These are phyloP conservation scores for Cystobasidium onofrii DNA, from an alignment of 768 basidiomycete genomes.

Conservation along the genomic window DNA sequence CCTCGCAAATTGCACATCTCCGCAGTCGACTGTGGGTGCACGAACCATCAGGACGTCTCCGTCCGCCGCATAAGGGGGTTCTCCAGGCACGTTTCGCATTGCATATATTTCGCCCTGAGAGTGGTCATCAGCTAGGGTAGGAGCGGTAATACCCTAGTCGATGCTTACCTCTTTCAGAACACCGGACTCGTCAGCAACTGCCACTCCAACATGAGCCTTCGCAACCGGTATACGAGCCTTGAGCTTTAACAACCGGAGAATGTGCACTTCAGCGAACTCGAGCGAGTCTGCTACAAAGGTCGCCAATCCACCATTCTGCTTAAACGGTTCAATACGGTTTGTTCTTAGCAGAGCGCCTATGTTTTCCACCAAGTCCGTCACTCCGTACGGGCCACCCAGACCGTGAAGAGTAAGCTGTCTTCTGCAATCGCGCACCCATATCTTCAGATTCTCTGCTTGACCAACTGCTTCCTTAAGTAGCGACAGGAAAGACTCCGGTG, in stretches of 20 bases:
- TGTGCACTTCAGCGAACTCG: slow-evolving; percentile 57
- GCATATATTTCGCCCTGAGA: slow-evolving; percentile 25
- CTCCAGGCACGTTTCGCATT: slow-evolving; percentile 44
- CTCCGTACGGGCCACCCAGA: slow-evolving; percentile 51
- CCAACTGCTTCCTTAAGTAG: slow-evolving; percentile 59
- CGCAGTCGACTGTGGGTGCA: slow-evolving; percentile 67
- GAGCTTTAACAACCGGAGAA: slow-evolving; percentile 67
- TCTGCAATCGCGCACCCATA: slow-evolving; percentile 46
- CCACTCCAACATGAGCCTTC: slow-evolving; percentile 62
- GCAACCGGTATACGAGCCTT: slow-evolving; percentile 65
- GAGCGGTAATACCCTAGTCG: neutral
- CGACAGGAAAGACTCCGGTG: slow-evolving; percentile 53
- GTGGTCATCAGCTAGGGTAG: no score
- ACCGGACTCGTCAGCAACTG: slow-evolving; percentile 73
- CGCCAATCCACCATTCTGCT: slow-evolving; percentile 50
- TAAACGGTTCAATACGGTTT: slow-evolving; percentile 44
- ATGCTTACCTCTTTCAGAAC: slow-evolving; percentile 46
- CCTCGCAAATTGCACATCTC: slow-evolving; percentile 61
- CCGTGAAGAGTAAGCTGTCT: slow-evolving; percentile 50
- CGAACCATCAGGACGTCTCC: slow-evolving; percentile 61
- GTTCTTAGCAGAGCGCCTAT: slow-evolving; percentile 54
- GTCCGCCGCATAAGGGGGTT: slow-evolving; percentile 54
- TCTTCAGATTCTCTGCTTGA: slow-evolving; percentile 56
- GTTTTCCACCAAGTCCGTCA: slow-evolving; percentile 54
- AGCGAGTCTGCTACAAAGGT: slow-evolving; percentile 47